Conservation (phyloP, 495 filamentous ascomycete genomes). For the Trichoderma erinaceum region DNA sequence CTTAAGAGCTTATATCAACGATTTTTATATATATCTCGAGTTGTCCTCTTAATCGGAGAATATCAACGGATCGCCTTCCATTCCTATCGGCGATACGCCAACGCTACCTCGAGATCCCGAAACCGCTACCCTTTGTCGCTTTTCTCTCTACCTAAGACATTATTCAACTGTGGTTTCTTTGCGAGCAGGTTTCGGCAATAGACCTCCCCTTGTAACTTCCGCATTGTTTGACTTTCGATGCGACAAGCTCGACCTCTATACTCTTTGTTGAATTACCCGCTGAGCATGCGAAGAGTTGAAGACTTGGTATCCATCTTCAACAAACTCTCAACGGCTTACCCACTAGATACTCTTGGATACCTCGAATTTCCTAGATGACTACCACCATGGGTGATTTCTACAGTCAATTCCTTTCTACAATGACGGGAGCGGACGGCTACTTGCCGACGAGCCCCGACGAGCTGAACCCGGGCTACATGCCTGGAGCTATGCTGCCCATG, state of each 20-base stretch:
- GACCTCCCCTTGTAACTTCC: neutral
- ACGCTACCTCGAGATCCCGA: neutral
- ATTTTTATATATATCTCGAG: neutral
- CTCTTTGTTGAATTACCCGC: neutral
- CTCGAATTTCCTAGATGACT: neutral
- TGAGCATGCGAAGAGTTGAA: conserved; percentile 4
- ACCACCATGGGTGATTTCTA: conserved; percentile 44
- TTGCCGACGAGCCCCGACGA: conserved; percentile 32
- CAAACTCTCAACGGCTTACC: neutral
- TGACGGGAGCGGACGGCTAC: conserved; percentile 37
- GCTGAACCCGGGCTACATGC: conserved; percentile 23
- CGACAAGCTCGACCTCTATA: neutral
- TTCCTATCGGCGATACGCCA: neutral
- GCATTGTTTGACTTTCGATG: neutral
- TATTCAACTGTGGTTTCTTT: neutral
- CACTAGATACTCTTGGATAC: conserved; percentile 13
- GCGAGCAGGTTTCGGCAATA: neutral
- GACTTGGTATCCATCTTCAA: neutral
- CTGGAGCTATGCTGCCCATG: neutral
- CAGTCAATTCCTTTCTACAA: conserved; percentile 41
- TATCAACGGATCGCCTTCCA: neutral
- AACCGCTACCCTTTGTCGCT: neutral
- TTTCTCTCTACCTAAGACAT: neutral
- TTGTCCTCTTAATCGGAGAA: neutral
- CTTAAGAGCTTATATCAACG: neutral